A percentile compares a stretch with the other conserved stretches of the same genome.
These are phyloP conservation scores for Nepenthes alata DNA, from an alignment of 179 eudicot genomes.

Conservation along the genomic window DNA sequence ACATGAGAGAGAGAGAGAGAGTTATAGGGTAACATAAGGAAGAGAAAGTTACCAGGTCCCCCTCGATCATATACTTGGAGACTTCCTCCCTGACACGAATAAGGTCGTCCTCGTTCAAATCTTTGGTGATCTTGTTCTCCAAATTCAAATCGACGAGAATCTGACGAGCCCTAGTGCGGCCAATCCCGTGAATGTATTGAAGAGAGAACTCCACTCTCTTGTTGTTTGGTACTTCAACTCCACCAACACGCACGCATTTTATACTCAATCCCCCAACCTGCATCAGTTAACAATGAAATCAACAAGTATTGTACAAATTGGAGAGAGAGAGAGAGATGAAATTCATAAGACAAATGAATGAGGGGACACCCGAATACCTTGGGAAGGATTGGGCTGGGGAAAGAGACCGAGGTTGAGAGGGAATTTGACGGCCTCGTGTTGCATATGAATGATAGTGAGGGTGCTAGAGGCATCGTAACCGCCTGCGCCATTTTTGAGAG, in stretches of 20 bases:
- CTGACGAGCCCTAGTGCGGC: constrained; percentile 52
- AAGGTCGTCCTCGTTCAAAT: constrained; percentile 76
- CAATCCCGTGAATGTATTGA: constrained; percentile 86
- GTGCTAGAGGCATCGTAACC: constrained; percentile 47
- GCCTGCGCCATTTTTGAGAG: constrained; percentile 55
- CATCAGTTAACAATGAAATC: not conserved
- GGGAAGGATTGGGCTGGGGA: constrained; percentile 24
- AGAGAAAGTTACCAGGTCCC: constrained; percentile 57
- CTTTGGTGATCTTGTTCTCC: constrained; percentile 77
- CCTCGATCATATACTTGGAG: constrained; percentile 86
- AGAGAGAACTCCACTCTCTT: constrained; percentile 76
- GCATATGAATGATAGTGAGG: constrained; percentile 46
- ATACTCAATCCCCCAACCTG: constrained; percentile 47
- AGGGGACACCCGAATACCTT: constrained; percentile 24
- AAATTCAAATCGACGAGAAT: constrained; percentile 53
- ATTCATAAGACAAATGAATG: not conserved
- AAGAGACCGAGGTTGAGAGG: constrained; percentile 22
- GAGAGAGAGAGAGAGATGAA: not conserved
- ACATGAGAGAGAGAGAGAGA: too few relatives aligned
- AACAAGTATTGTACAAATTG: not conserved
- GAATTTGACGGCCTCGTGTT: constrained; percentile 18
- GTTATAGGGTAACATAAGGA: not conserved
- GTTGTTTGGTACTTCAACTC: constrained; percentile 91
- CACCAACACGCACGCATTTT: constrained; percentile 83
- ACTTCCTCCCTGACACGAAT: constrained; percentile 63